Evolutionary conservation across 2,329 filamentous ascomycete species (phyloP), one percentile per base, ranked within the genome.

Genomic region (Penicillium sp.): DNA sequence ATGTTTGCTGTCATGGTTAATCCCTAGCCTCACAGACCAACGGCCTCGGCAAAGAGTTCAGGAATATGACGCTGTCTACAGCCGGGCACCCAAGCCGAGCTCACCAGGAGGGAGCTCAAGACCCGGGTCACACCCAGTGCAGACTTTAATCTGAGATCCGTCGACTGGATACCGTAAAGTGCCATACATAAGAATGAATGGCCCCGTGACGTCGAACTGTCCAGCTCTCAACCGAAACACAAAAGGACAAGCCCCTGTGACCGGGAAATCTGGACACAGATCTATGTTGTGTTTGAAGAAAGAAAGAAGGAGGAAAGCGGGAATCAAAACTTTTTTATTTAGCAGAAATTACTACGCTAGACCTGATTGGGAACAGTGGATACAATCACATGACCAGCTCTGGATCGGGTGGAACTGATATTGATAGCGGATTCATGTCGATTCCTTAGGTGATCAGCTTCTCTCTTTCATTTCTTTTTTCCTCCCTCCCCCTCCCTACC

Each of bases 151-250:
- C 88, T 96, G 77, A 91, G 88, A 95, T 88, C 90, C 95, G 92
- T 96, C 91, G 90, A 92, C 91, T 87, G 89, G 90, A 93, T 78
- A 91, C 89, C 87, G 58, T 64, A 84, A 90, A 92, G 58, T 62
- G 61, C 86, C 90, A 92, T 87, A 77, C 70, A 71, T 67, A 69
- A 67, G 78, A 77, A 75, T 75, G 85, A 31, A 87, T 91, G 89
- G 87, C 88, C 92, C 90, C 90, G 88, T 91, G 74, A 84, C 86
- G 91, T 91, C 90, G 90, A 93, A 86, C 87, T 93, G 90, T 86
- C 83, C 85, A 90, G 84, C 78, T 84, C 83, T 93, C 90, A 77
- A 93, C 91, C 87, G 84, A 82, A 83, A 84, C 80, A 81, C 80
- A 80, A 35, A 33, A 46, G 74, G 72, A 63, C 69, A 73, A 52